Evolutionary conservation across 2,329 filamentous ascomycete genomes (phyloP).

Genomic region (Colletotrichum trifolii): DNA sequence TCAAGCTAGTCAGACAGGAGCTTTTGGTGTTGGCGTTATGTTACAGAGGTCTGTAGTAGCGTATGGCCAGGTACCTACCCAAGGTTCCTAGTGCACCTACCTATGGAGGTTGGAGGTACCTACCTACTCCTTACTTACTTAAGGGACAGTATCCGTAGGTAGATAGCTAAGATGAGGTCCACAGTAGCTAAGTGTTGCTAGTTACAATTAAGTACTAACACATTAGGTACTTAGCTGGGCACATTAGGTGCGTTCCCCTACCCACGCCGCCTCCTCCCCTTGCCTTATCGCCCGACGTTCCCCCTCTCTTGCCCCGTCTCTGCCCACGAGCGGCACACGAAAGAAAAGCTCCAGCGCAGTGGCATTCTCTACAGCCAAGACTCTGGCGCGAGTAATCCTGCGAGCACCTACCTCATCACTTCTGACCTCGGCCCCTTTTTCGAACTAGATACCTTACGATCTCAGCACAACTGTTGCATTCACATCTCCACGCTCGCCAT

Average conservation of each 20-base stretch:
- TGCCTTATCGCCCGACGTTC: constrained; percentile 34
- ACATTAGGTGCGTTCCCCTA: not conserved
- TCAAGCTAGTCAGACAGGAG: too few relatives aligned
- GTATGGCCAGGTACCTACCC: not conserved
- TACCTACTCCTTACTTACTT: too few relatives aligned
- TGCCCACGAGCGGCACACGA: constrained; percentile 36
- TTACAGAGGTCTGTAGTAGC: too few relatives aligned
- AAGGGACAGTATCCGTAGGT: too few relatives aligned
- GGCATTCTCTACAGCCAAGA: constrained; percentile 29
- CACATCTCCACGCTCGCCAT: constrained; percentile 7
- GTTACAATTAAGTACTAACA: too few relatives aligned
- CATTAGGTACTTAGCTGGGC: too few relatives aligned
- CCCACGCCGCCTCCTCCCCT: constrained; percentile 12
- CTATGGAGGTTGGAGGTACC: not conserved
- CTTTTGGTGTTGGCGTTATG: too few relatives aligned
- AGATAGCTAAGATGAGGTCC: too few relatives aligned
- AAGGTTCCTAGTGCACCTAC: not conserved
- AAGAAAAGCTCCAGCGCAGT: constrained; percentile 38
- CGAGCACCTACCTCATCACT: constrained; percentile 19
- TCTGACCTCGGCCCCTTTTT: not conserved
- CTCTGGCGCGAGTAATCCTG: constrained; percentile 19
- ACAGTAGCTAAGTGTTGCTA: too few relatives aligned
- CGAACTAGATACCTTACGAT: constrained; percentile 1
- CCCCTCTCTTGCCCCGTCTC: constrained; percentile 33
- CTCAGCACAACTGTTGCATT: constrained; percentile 1